Evolutionary conservation across 139 green algal species (phyloP), one percentile per base, ranked within the genome.

Genomic region (Picochlorum sp.): DNA sequence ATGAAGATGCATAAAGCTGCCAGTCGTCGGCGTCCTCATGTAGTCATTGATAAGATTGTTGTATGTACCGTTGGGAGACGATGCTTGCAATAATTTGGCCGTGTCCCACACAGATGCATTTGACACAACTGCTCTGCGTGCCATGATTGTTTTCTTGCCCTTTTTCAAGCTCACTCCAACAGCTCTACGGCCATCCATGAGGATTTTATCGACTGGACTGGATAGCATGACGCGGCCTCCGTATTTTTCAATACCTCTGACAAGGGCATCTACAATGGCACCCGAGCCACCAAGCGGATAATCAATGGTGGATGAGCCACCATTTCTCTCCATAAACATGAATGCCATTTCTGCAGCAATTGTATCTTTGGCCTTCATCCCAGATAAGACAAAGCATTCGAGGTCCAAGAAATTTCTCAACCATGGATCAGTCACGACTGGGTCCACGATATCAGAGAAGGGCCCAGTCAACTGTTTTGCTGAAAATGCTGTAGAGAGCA

Each of bases 401-500:
- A 98, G 79, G 71, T 98, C 85, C 60, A 97, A 67, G 80, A 86
- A 98, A 72, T 93, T 93, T 26, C 72, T 62, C 45, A 97, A 83
- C 73, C 96, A 98, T 23, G 77, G 74, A 72, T 96, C 78, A 10
- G 58, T 86, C 3, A 95, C 75, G 14, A 30, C 34, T 16, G 16
- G 65, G 3, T 88, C 64, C 4, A 86, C 58, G 1, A 90, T 55
- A 66, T 82, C 82, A 4, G 78, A 87, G 70, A 96, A 97, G 3
- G 91, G 88, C 9, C 80, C 81, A 21, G 83, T 80, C 11, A 97
- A 86, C 62, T 84, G 78, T 3, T 66, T 41, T 0, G 80, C 81
- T 18, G 72, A 72, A 50, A 81, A 62, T n/a, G 78, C 86, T 1
- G 62, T 66, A 13, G 37, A 60, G 0, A 94, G 37, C 45, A 97